Evolutionary conservation across 371 early-diverging fungal species (phyloP).

Genomic region (Lichtheimia ornata): DNA sequence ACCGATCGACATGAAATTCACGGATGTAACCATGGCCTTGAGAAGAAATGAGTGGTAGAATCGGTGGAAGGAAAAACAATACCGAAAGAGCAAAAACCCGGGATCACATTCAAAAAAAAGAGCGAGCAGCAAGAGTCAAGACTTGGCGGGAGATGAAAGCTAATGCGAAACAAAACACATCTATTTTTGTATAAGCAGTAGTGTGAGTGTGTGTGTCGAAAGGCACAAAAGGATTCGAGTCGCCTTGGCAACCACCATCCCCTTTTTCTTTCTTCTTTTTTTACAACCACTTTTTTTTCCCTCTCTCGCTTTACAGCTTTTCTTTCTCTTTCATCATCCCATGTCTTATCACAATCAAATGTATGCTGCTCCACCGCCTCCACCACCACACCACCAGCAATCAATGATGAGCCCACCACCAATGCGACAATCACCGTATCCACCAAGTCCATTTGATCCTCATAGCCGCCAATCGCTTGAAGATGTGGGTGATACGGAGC

Average conservation of each 20-base stretch:
- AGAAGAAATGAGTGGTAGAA: background rate
- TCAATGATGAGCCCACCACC: slow-evolving; percentile 2
- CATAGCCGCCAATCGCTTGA: slow-evolving; percentile 5
- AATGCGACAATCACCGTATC: slow-evolving; percentile 11
- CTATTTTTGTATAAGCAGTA: slow-evolving; percentile 6
- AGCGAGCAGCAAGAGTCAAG: background rate
- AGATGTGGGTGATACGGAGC: slow-evolving; percentile 4
- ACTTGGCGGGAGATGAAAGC: no score
- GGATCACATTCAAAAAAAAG: background rate
- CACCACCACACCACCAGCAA: slow-evolving; percentile 8
- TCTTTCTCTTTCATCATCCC: background rate
- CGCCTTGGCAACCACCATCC: background rate
- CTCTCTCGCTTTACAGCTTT: background rate
- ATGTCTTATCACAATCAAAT: slow-evolving; percentile 1
- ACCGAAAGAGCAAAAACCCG: background rate
- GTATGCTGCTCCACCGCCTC: slow-evolving; percentile 7
- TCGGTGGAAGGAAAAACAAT: slow-evolving; percentile 1
- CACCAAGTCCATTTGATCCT: slow-evolving; percentile 17
- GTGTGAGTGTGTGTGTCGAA: background rate
- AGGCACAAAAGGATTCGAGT: background rate
- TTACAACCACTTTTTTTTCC: background rate
- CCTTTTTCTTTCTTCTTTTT: background rate
- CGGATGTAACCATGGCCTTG: slow-evolving; percentile 1
- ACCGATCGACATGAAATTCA: slow-evolving; percentile 10
- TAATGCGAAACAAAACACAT: slow-evolving; percentile 6